A percentile compares a stretch with the other conserved stretches of the same genome.
Conservation (phyloP, 2,329 filamentous ascomycete genomes). For the Colletotrichum sidae region DNA sequence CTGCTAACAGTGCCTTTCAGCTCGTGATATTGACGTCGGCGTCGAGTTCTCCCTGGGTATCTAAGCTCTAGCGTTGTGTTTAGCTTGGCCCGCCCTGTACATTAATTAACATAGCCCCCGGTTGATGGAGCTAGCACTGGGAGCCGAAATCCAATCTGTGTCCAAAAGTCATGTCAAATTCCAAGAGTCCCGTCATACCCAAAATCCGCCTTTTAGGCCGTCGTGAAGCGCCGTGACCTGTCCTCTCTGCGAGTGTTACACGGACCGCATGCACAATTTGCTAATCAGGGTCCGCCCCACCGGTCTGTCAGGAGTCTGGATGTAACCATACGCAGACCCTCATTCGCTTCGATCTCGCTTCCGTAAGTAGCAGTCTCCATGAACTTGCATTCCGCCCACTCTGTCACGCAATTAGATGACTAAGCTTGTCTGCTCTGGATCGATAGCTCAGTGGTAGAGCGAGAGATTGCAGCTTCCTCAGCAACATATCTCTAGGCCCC, state of each 20-base stretch:
- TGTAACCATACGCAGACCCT: background rate
- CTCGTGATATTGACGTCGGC: constrained; percentile 95
- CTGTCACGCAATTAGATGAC: constrained; percentile 16
- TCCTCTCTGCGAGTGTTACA: background rate
- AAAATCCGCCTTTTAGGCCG: background rate
- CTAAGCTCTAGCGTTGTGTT: constrained; percentile 61
- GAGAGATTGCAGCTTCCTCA: constrained; percentile 33
- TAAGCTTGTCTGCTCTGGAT: constrained; percentile 20
- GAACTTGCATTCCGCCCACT: background rate
- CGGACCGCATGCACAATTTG: constrained; percentile 12
- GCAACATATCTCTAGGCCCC: constrained; percentile 37
- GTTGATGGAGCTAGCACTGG: constrained; percentile 29
- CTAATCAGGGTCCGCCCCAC: constrained; percentile 22
- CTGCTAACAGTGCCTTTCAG: constrained; percentile 53
- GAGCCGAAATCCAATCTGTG: constrained; percentile 13
- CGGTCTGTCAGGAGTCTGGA: background rate
- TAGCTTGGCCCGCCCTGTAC: constrained; percentile 37
- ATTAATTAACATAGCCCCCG: constrained; percentile 39
- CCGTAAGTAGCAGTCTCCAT: constrained; percentile 14
- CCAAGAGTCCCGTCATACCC: no score
- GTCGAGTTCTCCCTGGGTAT: constrained; percentile 96
- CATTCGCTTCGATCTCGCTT: constrained; percentile 16
- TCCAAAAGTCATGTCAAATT: constrained; percentile 4
- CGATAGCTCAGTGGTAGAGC: constrained; percentile 38
- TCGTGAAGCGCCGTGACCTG: background rate